Evolutionary conservation across 495 filamentous ascomycete species (phyloP), one percentile per base, ranked within the genome.

Genomic region (Xylaria flabelliformis): DNA sequence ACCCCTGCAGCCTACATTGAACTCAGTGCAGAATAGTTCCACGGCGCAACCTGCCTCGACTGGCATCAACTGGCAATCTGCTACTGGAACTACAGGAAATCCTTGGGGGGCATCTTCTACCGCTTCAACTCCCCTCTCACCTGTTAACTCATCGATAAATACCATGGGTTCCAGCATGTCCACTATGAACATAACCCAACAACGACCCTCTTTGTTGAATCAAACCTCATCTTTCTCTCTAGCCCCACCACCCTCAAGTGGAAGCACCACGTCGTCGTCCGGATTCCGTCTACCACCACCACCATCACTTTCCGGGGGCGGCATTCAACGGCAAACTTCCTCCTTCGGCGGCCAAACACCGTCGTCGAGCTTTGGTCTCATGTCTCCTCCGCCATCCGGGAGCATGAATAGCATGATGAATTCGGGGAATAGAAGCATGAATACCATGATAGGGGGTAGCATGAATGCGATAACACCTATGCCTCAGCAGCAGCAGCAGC

Each of bases 181-280:
- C 9, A 77, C 69, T 42, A 62, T 86, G 74, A 83, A 79, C 7
- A 74, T 85, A 15, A 72, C 77, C 61, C 80, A 76, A 76, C 61
- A 71, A n/a, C 79, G 75, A 58, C 79, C 75, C 67, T 39, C 71
- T 21, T 66, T 77, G 50, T 66, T 77, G 50, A 67, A 39, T 32
- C 74, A 76, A 58, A 68, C 78, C 0, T 84, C 84, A 0, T 83
- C 83, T 4, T 88, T 87, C 68, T 84, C 85, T 5, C 78, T 87
- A 0, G 83, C 82, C 10, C 82, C 87, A 0, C 86, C 87, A 1
- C 87, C 86, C 3, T 79, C 82, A 0, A 70, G 69, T 3, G 73
- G 71, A 19, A 64, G 55, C 46, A 67, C 51, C 26, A 63, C 75
- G 7, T 21, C 78, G 2, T 80, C 81, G 26, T 29, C 26, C 0